phyloP scores from a whole-genome alignment of 78 protist species.

The Mastigamoeba balamuthi region DNA sequence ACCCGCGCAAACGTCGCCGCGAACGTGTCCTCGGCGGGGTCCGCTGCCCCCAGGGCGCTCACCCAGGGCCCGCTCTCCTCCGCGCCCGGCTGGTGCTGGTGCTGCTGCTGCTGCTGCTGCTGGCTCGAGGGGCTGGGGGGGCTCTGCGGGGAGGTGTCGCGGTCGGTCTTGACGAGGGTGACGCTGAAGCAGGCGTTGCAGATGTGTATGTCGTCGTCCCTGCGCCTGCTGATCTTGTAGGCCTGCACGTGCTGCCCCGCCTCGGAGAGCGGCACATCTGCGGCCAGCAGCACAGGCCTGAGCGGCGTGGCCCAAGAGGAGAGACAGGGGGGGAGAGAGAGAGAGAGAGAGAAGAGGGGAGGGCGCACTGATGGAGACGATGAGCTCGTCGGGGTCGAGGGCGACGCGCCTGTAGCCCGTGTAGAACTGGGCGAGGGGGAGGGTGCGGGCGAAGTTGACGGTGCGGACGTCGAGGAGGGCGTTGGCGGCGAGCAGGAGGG shows the following conservation, averaged over 20 bases:
- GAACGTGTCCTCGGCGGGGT: no score
- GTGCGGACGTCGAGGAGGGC: no score
- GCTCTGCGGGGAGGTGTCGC: no score
- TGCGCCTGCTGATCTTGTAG: constrained; percentile 66
- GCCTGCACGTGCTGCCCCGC: constrained; percentile 39
- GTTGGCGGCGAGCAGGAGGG: constrained; percentile 56
- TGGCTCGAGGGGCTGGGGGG: no score
- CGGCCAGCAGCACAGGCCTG: background rate
- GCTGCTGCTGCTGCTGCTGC: no score
- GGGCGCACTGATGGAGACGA: constrained; percentile 21
- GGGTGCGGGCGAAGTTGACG: background rate
- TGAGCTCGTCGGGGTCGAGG: constrained; percentile 44
- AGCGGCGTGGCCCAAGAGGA: no score
- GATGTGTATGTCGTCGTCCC: constrained; percentile 87
- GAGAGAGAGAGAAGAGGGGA: background rate
- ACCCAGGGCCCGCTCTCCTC: no score
- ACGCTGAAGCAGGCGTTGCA: constrained; percentile 65
- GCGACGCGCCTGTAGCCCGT: constrained; percentile 49
- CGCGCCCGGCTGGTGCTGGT: background rate
- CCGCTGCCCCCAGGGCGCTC: no score
- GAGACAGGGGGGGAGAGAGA: no score
- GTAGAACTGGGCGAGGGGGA: constrained; percentile 12
- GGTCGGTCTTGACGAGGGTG: no score
- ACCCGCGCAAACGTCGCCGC: no score
- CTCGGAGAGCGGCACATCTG: constrained; percentile 26